Evolutionary conservation across 768 basidiomycete genomes (phyloP), one percentile per base, ranked within the genome.

Genomic region (Leccinum fibrillosum): DNA sequence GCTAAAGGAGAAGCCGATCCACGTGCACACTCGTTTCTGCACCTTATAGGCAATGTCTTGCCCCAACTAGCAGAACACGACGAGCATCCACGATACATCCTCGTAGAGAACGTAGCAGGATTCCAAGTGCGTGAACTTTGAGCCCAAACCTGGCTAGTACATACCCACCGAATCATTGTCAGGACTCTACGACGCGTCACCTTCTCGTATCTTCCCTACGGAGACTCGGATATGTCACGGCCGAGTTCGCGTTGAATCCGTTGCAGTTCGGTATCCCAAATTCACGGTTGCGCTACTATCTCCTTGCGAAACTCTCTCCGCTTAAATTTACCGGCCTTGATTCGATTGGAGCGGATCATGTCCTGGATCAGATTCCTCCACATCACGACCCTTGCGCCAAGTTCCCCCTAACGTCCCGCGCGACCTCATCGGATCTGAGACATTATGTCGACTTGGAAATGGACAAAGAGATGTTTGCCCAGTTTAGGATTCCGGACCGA

Each of bases 71-170:
- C 75, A 9, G 57, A 62, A 4, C 66, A 64, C 9, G 64, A 75
- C 35, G 71, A 70, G 4, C 82, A 84, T 55, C 91, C 91, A 5
- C 73, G 71, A 3, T 80, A 79, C 57, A 66, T 92, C 10, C 77
- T 92, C 11, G 76, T 93, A 9, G 91, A 92, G 67, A 92, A 92
- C 63, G 91, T 93, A 4, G 88, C 85, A 10, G 90, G 89, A 8
- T 92, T 92, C 63, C 88, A 90, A 84, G 90, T 89, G 68, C 65
- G 70, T 71, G 50, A 42, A 32, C 25, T 19, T 44, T 19, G 19
- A 52, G 21, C 23, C 12, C 49, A 13, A 23, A 6, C 13, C 8
- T 12, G 11, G 57, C 50, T 8, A 23, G 49, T 37, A 49, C 28
- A 49, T 30, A 37, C 35, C 30, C 30, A 11, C 47, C 66, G 32